Evolutionary conservation across 2,329 filamentous ascomycete species (phyloP), one percentile per base, ranked within the genome.

Genomic region (Pleoardoris graminearum): DNA sequence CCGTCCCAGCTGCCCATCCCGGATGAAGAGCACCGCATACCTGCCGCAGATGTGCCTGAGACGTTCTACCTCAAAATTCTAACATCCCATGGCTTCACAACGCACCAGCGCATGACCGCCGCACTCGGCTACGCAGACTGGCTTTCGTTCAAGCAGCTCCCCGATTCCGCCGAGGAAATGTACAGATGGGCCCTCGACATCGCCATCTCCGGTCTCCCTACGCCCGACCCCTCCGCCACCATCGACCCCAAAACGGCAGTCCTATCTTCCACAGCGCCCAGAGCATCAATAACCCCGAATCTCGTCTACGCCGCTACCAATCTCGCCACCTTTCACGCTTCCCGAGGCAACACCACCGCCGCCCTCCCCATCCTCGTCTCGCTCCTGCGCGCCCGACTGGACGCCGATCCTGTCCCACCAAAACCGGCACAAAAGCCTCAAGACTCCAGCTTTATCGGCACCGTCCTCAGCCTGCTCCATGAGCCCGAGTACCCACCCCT

Each of bases 341-440:
- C 85, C 38, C 81, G 79, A 50, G 87, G 84, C 16, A 82, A 91
- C 59, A 68, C 91, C 16, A 74, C 83, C 6, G 75, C 80, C 3
- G 90, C 93, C 1, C 81, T 97, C 1, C 90, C 93, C 2, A 89
- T 96, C 46, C 88, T 96, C 65, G 80, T 96, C 35, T 96, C 91
- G 23, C 79, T 96, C 38, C 85, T 97, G 10, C 86, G 90, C 59
- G 89, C 91, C 7, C 85, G 91, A 21, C 85, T 89, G 17, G 73
- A 72, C 35, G 73, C 86, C 63, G 67, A 85, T 76, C 41, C 80
- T 76, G 49, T 68, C 38, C 66, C 75, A 1, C 58, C 70, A 16
- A 35, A 55, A 21, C 43, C 72, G 0, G 43, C 27, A 56, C 59
- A 45, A 3, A 54, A 50, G 32, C 51, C 38, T 17, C 47, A 59